These are phyloP conservation scores for Chaetomium sp. DNA, from an alignment of 2,329 filamentous ascomycete species.

Conservation along the genomic window DNA sequence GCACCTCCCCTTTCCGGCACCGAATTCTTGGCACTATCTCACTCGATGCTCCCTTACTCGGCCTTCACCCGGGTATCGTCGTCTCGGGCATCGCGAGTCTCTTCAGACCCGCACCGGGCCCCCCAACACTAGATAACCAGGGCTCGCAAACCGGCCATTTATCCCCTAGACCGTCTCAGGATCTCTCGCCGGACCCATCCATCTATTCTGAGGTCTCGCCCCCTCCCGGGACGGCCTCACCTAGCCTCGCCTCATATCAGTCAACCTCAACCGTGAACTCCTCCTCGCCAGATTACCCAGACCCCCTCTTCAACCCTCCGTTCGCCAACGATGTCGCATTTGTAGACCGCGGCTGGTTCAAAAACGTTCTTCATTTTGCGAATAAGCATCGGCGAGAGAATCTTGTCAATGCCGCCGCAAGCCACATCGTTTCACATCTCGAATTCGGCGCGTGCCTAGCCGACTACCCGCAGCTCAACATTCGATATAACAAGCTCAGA, in stretches of 20 bases:
- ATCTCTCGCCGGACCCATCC: conserved; percentile 24
- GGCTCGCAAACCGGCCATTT: conserved; percentile 15
- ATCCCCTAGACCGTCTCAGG: conserved; percentile 14
- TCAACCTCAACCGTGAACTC: conserved; percentile 13
- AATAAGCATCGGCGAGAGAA: conserved; percentile 71
- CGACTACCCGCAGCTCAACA: conserved; percentile 64
- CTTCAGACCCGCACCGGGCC: conserved; percentile 47
- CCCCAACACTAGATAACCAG: conserved; percentile 21
- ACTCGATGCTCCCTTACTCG: conserved; percentile 80
- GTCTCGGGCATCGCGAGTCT: conserved; percentile 74
- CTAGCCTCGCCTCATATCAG: conserved; percentile 8
- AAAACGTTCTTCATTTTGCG: conserved; percentile 66
- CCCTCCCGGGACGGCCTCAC: conserved; percentile 21
- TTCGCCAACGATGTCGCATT: conserved; percentile 70
- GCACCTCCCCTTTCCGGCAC: conserved; percentile 53
- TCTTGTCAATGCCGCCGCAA: conserved; percentile 61
- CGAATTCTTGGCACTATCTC: conserved; percentile 73
- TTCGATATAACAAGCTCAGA: conserved; percentile 62
- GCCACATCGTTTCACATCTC: conserved; percentile 70
- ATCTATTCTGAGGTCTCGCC: conserved; percentile 23
- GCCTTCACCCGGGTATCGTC: conserved; percentile 82
- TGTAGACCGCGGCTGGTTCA: conserved; percentile 62
- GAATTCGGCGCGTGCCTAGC: conserved; percentile 79
- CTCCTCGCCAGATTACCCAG: conserved; percentile 32
- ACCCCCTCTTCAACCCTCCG: conserved; percentile 67